Base-by-base conservation (phyloP, 2,329 filamentous ascomycete species). In the Curvularia lunata region DNA sequence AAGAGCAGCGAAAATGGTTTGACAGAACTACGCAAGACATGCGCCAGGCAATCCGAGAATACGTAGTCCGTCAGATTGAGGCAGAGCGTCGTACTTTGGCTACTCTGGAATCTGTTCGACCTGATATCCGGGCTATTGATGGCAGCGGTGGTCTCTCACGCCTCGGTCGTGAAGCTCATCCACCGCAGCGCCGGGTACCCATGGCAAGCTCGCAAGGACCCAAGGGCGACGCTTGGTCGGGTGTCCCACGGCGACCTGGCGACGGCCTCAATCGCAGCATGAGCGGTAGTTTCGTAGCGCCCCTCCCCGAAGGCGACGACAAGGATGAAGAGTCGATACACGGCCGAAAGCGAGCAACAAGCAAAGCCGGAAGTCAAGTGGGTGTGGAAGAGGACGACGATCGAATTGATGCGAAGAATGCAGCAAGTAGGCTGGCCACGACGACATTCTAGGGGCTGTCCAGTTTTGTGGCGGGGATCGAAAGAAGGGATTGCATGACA, bases 211-310 rank as follows among this genome's bases (percentile, higher is more conserved):
- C 91, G 70, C 95, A 99, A 78, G 95, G 95, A 0, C 94, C 95
- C 48, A 96, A 96, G 80, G 95, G 95, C n/a, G 95, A 99, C 77
- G 90, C 95, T 16, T 99, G 95, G 95, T 97, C 92, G 70, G 95
- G 95, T 56, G 92, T 97, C 27, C 91, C 93, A 34, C 86, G 95
- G 61, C 86, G 91, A 54, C 87, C 88, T 28, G 91, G 71, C 27
- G 76, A 96, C 68, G 88, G 88, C n/a, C 79, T 92, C 54, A 89
- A 85, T 71, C 85, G 92, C 68, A 93, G 88, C 73, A 84, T 93
- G 64, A 92, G 90, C 54, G 88, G 89, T 47, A 90, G 87, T 72
- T 85, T 91, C 63, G 85, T 88, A 62, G 41, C 72, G 67, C 32
- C 72, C 27, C 80, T 88, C 9, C 81, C 83, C 13, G 89, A 91